Base-by-base conservation (phyloP, 1,284 basidiomycete genomes). In the Boletus mariae region DNA sequence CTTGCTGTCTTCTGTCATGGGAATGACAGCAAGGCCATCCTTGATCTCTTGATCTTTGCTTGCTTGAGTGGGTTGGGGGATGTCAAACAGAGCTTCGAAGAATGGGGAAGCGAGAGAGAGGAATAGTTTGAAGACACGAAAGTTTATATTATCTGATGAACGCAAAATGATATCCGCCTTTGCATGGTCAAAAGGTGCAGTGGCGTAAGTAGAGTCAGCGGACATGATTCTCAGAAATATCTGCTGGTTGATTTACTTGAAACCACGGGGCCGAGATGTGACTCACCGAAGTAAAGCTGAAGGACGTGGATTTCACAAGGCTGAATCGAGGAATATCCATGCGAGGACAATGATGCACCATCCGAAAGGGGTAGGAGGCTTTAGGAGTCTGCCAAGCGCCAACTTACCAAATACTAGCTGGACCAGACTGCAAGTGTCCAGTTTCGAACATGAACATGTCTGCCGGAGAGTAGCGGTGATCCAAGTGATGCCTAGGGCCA, bases 61-160 rank as follows among this genome's bases (percentile, higher is more conserved):
- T 37, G 9, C 35, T 17, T 37, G 35, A 8, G 5, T 28, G 32
- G 60, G 57, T n/a, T 64, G 67, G 7, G 72, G 70, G 10, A 72
- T 59, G 3, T 61, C 31, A 41, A 75, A 70, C 8, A 59, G 47
- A 3, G 45, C 29, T 38, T 60, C 47, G 3, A 59, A 59, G 31
- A 58, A 42, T 1, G 58, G 59, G 28, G 59, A 61, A 15, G 57
- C 49, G 2, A 59, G 43, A 13, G 54, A 57, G 5, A 59, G 49
- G 32, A 59, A 59, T 4, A 57, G 40, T 26, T 48, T 61, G 26
- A 59, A 59, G 29, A 61, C 29, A 9, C 38, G 49, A 13, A 58
- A 58, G 20, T 58, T 25, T 6, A 49, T 5, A 3, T 35, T 35
- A 23, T 58, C 57, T 0, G 57, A 59, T 4, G 57, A 59, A 23